Percentiles rank a stretch among this genome's conserved stretches.
Evolutionary conservation across 257 asterid genomes (phyloP).

Genomic region (Solanum chiquidenum): DNA sequence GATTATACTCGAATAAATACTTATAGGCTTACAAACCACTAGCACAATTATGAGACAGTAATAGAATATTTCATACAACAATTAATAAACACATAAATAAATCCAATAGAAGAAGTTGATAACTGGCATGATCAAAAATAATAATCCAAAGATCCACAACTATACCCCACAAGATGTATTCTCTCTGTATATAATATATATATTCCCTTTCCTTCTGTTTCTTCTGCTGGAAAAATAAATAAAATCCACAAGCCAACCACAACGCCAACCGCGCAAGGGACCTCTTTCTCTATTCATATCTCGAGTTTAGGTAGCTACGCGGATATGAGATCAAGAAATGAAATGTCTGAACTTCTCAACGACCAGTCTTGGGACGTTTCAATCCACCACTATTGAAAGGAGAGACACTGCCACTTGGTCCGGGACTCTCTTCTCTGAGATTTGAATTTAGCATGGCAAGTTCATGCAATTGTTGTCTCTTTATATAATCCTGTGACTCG

Average conservation of each 20-base stretch:
- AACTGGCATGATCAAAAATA: slow-evolving; percentile 13
- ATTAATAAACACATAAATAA: slow-evolving; percentile 53
- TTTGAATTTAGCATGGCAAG: slow-evolving; percentile 88
- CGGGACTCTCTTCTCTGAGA: slow-evolving; percentile 93
- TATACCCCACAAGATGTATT: not conserved
- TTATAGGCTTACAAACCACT: not conserved
- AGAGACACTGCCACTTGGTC: slow-evolving; percentile 92
- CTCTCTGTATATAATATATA: not conserved
- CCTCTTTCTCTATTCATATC: slow-evolving; percentile 5
- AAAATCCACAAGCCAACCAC: slow-evolving; percentile 14
- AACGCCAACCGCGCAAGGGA: not conserved
- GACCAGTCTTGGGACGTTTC: slow-evolving; percentile 98
- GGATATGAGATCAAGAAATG: not conserved
- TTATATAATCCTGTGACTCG: slow-evolving; percentile 86
- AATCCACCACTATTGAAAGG: slow-evolving; percentile 85
- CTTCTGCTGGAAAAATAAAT: slow-evolving; percentile 12
- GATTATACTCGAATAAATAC: not conserved
- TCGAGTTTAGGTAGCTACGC: slow-evolving; percentile 1
- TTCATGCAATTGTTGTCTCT: slow-evolving; percentile 92
- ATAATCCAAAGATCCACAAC: slow-evolving; percentile 13
- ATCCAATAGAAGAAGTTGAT: slow-evolving; percentile 17
- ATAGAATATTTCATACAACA: slow-evolving; percentile 27
- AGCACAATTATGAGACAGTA: not conserved
- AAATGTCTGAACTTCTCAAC: slow-evolving; percentile 17
- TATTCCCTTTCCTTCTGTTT: slow-evolving; percentile 17